Base-by-base conservation (phyloP, 441 rosid species). In the Kokia cookei region DNA sequence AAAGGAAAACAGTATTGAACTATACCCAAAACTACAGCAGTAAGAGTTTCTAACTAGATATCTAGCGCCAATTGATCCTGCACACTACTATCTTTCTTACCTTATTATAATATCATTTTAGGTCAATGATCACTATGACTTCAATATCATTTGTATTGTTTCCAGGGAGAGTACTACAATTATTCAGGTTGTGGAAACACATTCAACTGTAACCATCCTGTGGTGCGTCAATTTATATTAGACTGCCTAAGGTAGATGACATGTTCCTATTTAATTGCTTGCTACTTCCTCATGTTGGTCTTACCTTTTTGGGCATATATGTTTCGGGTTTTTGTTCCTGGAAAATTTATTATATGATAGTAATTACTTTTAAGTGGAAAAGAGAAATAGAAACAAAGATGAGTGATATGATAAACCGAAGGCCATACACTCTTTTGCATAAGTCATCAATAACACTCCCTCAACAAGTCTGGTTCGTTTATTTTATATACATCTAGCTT, bases 121-220 rank as follows among this genome's bases (percentile, higher is more conserved):
- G 29, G 8, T 22, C 73, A 19, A 35, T 35, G 35, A 12, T 54
- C 50, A 47, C 55, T 65, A 5, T 62, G 50, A 42, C 69, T 72
- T 68, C 43, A 74, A 29, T 77, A 27, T 77, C 79, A 17, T 58
- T 48, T 75, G 71, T 65, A 62, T 84, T 72, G 57, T 75, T 64
- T 84, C 40, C 84, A 95, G 99, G 98, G 99, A 62, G 97, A 95
- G 83, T 95, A 88, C 89, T 95, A 95, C 79, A 95, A 95, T 71
- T 93, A 95, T 88, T 93, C 99, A 40, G 99, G 99, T 60, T 95
- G 98, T 81, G 99, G 99, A 71, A 95, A 95, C 81, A 95, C 99
- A 74, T 88, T 95, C 83, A 95, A 95, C 80, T 95, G 99, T 87
- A 95, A 93, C 81, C 99, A 95, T 89, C 99, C 98, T 69, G 87